phyloP scores from a whole-genome alignment of 116 monocot species.

The Papilionanthe hybrid region DNA sequence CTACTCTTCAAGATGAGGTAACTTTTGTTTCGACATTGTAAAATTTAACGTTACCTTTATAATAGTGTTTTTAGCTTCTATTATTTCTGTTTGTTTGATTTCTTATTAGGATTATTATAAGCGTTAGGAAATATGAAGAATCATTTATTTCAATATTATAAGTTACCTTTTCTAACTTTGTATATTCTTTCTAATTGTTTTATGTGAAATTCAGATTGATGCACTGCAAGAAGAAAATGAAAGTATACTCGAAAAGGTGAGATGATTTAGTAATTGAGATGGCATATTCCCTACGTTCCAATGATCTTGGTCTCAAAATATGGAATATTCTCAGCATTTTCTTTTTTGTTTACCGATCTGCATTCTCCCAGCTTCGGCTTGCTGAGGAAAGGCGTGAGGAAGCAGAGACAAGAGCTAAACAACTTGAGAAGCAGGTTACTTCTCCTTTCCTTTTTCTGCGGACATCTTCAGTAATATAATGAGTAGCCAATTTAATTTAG shows the following conservation, averaged over 20 bases:
- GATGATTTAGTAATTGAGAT: slow-evolving; percentile 10
- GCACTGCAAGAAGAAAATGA: slow-evolving; percentile 48
- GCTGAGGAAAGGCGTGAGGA: slow-evolving; percentile 50
- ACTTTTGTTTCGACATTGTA: not conserved
- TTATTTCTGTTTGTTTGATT: not conserved
- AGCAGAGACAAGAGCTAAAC: slow-evolving; percentile 28
- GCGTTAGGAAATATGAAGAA: not conserved
- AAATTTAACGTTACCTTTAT: not conserved
- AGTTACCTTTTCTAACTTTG: not conserved
- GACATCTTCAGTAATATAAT: no score
- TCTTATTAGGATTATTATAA: not conserved
- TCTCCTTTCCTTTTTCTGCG: not conserved
- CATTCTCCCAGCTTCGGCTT: slow-evolving; percentile 39
- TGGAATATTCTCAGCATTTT: not conserved
- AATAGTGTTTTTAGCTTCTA: not conserved
- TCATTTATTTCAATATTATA: not conserved
- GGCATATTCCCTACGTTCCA: not conserved
- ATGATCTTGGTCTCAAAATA: not conserved
- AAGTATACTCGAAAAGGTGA: slow-evolving; percentile 47
- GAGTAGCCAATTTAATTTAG: not conserved
- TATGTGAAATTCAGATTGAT: slow-evolving; percentile 36
- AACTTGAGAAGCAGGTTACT: slow-evolving; percentile 48
- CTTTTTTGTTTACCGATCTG: slow-evolving; percentile 5
- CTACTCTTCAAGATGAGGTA: slow-evolving; percentile 62
- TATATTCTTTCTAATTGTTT: not conserved